Base-by-base conservation (phyloP, 2,329 filamentous ascomycete genomes). In the Diplodia mutila region DNA sequence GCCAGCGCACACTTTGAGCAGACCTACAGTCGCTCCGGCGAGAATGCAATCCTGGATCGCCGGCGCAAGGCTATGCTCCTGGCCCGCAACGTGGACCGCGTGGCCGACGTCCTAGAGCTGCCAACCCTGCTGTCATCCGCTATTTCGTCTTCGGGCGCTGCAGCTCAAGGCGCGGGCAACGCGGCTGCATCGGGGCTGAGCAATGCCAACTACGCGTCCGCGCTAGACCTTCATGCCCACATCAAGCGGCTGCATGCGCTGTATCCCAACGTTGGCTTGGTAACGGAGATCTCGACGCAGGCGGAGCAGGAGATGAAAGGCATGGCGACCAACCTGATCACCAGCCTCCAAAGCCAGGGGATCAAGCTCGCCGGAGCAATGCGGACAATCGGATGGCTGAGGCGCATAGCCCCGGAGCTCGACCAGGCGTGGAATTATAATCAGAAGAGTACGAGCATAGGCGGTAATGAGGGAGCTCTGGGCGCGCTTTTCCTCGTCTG, bases 161-260 rank as follows among this genome's bases (percentile, higher is more conserved):
- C 57, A 3, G 80, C 84, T n/a, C 80, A 80, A n/a, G 76, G 80
- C 4, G 84, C 88, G 4, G 78, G 78, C 16, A 74, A 76, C 6
- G 77, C 73, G 4, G 68, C 75, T 3, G 70, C 73, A 14, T 74
- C 80, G 6, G 75, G 80, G 7, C 48, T 66, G 6, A 68, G 73
- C 2, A 86, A 83, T 11, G 87, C 89, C 69, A 96, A 93, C 72
- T 97, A 97, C 81, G 90, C 93, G 2, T 92, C 93, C 0, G 94
- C 94, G 0, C 84, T 99, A 39, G 95, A 99, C 78, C 85, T 99
- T 2, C 91, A 97, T 75, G 90, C 92, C n/a, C 95, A 98, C 77
- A 95, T 97, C 75, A 92, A 92, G 72, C 88, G 95, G 8, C 84
- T 99, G 6, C 89, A 93, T 69, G 88, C 89, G 0, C 83, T 98